Base-by-base conservation (phyloP, 2,329 filamentous ascomycete genomes). In the Dichotomopilus funicola region DNA sequence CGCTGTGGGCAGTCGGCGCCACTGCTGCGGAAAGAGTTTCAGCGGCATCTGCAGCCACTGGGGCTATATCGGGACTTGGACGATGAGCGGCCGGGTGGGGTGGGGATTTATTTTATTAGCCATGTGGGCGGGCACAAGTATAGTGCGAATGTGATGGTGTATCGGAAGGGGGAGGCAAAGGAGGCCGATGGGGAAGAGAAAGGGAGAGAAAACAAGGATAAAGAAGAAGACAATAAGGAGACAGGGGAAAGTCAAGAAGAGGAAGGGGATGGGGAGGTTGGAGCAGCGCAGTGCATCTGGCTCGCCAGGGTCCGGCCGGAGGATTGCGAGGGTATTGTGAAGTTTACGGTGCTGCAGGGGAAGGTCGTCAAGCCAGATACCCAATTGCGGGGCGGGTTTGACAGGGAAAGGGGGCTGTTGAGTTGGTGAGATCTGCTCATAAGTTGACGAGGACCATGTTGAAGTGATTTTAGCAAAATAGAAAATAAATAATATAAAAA, bases 51-150 rank as follows among this genome's bases (percentile, higher is more conserved):
- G 38, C 85, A 91, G 0, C 88, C 89, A 1, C 76, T 95, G 10
- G 91, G 91, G 0, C 74, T 99, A 19, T 91, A 87, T 70, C 85
- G 94, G 35, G 92, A 97, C 68, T 73, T 94, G 47, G 84, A 95
- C 67, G 94, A 99, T 69, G 85, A 91, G 70, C 76, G 94, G 56
- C 90, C 91, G 0, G 92, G 92, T 9, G 94, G 94, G 10, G 92
- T 96, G 5, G 92, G 90, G 0, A 89, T 99, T 61, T 96, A 96
- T 73, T 97, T 96, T 68, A 95, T 97, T 67, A 92, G 85, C 63
- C 94, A 99, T 67, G 91, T 96, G 2, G 94, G 94, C 34, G 94
- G 94, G 0, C 94, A 99, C 76, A 96, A 96, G 75, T 97, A 95
- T 73, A 85, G 86, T 47, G 94, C 94, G 34, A 99, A 99, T 66